These are phyloP conservation scores for Pulveroboletus frians DNA, from an alignment of 768 basidiomycete genomes.

Conservation along the genomic window DNA sequence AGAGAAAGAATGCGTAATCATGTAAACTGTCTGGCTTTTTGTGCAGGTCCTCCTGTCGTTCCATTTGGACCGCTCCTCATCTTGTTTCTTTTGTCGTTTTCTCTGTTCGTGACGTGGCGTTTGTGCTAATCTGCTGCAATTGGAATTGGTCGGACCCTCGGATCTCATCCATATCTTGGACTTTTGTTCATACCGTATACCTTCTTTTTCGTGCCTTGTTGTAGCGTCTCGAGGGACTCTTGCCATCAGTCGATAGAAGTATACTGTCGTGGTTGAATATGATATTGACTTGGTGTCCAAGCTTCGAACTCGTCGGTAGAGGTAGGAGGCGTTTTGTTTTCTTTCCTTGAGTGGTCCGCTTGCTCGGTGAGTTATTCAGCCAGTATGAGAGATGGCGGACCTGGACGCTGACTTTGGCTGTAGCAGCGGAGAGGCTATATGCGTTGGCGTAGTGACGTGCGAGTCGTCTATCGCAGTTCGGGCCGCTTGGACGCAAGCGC, in stretches of 20 bases:
- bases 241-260: not conserved
- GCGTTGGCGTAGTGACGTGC: no score
- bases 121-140: not conserved
- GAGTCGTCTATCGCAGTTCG: no score
- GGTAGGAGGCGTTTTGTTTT: no score
- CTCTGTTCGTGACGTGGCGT: not conserved
- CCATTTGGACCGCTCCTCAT: not conserved
- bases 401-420: no score
- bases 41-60: not conserved
- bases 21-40: conserved; percentile 44
- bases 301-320: not conserved
- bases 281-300: not conserved
- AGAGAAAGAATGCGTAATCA: conserved; percentile 81
- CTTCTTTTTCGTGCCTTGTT: not conserved
- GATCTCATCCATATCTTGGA: not conserved
- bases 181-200: not conserved
- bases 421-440: no score
- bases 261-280: not conserved
- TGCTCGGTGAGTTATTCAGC: no score
- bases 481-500: no score
- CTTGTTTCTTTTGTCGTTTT: not conserved
- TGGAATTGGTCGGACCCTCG: not conserved
- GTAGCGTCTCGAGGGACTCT: not conserved
- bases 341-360: no score
- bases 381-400: no score